These are phyloP conservation scores for Globisporangium cylindrosporum DNA, from an alignment of 352 stramenopile genomes.

Conservation along the genomic window DNA sequence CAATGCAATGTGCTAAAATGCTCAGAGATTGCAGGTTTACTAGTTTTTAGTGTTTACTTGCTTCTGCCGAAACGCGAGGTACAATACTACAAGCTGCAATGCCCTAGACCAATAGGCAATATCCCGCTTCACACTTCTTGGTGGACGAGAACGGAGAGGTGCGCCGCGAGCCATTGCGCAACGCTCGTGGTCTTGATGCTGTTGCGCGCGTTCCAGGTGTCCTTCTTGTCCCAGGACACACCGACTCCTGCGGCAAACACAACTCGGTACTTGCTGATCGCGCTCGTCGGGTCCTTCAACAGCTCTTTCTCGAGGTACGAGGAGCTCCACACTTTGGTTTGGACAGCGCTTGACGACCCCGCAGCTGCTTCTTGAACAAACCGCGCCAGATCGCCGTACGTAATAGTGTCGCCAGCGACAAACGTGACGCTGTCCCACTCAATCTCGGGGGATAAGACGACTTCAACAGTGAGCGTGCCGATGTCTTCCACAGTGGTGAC, in stretches of 20 bases:
- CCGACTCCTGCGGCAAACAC: slow-evolving; percentile 5
- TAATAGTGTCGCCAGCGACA: slow-evolving; percentile 16
- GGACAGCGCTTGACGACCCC: not conserved
- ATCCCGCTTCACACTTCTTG: not conserved
- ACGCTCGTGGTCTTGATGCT: not conserved
- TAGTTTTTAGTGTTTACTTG: not conserved
- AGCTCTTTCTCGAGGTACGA: slow-evolving; percentile 7
- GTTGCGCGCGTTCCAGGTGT: not conserved
- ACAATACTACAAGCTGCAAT: no score
- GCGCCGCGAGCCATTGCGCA: not conserved
- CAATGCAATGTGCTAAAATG: not conserved
- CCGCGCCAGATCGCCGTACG: slow-evolving; percentile 1
- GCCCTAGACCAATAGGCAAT: no score
- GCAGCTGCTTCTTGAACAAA: not conserved
- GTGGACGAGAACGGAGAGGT: not conserved
- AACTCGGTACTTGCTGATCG: slow-evolving; percentile 15
- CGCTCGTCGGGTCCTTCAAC: slow-evolving; percentile 5
- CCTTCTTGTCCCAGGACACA: slow-evolving; percentile 2
- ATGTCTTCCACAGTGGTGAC: slow-evolving; percentile 18
- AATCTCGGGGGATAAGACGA: slow-evolving; percentile 6
- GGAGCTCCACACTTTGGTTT: not conserved
- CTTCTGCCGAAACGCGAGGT: no score
- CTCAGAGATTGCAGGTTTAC: not conserved
- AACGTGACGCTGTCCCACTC: slow-evolving; percentile 14
- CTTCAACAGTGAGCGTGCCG: slow-evolving; percentile 9